These are phyloP conservation scores for Hygrocybe punicea DNA, from an alignment of 768 basidiomycete species.

Conservation along the genomic window DNA sequence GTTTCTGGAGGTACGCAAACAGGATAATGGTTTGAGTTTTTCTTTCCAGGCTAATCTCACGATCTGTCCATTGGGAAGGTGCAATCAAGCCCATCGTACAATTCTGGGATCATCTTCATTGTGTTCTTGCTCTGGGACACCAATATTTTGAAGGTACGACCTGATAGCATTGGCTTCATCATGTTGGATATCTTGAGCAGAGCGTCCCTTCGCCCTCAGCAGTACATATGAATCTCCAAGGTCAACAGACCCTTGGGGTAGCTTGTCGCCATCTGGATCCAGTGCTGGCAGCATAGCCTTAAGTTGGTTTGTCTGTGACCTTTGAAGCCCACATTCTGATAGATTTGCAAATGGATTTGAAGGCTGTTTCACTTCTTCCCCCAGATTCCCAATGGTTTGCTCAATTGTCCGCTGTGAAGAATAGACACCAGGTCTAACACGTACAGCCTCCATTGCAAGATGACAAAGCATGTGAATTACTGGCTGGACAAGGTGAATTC, in stretches of 20 bases:
- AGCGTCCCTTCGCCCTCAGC: background rate
- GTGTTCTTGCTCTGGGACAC: background rate
- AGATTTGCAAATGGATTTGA: conserved; percentile 22
- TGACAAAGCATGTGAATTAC: conserved; percentile 17
- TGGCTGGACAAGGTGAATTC: conserved; percentile 18
- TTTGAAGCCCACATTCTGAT: conserved; percentile 12
- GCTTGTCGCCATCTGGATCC: conserved; percentile 20
- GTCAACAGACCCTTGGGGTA: conserved; percentile 7
- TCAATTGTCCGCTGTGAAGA: conserved; percentile 20
- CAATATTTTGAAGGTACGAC: background rate
- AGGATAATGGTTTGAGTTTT: background rate
- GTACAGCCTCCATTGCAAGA: conserved; percentile 12
- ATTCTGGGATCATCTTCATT: background rate
- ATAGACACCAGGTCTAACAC: conserved; percentile 13
- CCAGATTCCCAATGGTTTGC: conserved; percentile 18
- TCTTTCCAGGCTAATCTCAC: conserved; percentile 7
- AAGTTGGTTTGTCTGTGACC: background rate
- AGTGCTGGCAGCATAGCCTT: conserved; percentile 8
- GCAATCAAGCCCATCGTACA: conserved; percentile 3
- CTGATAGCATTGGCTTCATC: background rate
- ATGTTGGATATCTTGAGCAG: background rate
- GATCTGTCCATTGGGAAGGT: conserved; percentile 8
- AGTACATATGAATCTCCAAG: conserved; percentile 1
- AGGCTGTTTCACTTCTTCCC: conserved; percentile 15
- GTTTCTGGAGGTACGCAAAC: background rate